phyloP scores from a whole-genome alignment of 495 filamentous ascomycete species.

The Penicillium macrosclerotiorum region DNA sequence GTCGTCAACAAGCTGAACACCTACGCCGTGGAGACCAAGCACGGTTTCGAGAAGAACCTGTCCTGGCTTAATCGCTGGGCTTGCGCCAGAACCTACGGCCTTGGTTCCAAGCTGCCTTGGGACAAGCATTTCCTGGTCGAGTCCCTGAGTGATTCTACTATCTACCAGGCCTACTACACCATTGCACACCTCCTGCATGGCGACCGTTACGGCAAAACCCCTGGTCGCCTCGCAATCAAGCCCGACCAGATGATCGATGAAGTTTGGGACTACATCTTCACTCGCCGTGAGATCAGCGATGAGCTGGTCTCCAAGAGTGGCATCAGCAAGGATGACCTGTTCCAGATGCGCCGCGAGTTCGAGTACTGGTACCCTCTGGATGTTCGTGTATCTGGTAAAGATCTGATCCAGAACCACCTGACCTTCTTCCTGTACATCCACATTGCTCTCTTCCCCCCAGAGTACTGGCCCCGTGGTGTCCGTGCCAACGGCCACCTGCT shows the following conservation, averaged over 20 bases:
- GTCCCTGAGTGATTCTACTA: constrained; percentile 81
- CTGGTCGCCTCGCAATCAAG: constrained; percentile 63
- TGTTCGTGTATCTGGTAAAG: constrained; percentile 78
- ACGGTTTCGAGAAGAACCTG: constrained; percentile 79
- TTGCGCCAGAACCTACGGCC: constrained; percentile 84
- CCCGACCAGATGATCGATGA: constrained; percentile 92
- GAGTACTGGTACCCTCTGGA: constrained; percentile 97
- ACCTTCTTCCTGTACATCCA: constrained; percentile 98
- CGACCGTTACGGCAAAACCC: constrained; percentile 73
- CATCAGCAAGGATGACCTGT: constrained; percentile 68
- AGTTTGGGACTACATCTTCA: constrained; percentile 94
- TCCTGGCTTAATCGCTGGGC: constrained; percentile 96
- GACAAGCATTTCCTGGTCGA: constrained; percentile 90
- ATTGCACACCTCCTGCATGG: constrained; percentile 83
- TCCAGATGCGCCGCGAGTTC: constrained; percentile 83
- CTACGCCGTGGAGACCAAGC: constrained; percentile 73
- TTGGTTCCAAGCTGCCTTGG: constrained; percentile 96
- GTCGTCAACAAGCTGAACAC: constrained; percentile 76
- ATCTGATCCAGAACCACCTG: constrained; percentile 84
- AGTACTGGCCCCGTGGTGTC: constrained; percentile 83
- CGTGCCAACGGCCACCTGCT: constrained; percentile 90
- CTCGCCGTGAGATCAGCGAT: constrained; percentile 60
- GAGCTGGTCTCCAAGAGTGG: constrained; percentile 59
- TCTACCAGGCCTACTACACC: constrained; percentile 98
- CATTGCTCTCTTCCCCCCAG: constrained; percentile 77